Conservation (phyloP, 176 grass and related monocot species). For the Triticum urartu region DNA sequence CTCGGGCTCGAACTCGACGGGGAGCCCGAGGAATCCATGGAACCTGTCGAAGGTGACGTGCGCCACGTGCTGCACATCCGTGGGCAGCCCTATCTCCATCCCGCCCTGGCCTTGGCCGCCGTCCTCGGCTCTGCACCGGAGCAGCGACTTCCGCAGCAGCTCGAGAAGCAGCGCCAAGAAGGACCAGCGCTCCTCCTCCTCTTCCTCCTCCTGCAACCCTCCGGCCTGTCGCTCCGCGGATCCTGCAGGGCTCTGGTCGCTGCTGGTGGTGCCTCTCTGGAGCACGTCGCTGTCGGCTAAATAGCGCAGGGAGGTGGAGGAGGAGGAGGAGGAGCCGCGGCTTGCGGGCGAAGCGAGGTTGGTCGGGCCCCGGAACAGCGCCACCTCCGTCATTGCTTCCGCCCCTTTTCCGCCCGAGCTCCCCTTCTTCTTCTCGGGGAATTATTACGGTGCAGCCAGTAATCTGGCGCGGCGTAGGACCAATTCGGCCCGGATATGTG, state of each 20-base stretch:
- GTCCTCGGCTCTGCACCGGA: constrained; percentile 57
- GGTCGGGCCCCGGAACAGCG: constrained; percentile 45
- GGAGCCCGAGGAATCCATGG: constrained; percentile 93
- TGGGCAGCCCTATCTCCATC: constrained; percentile 95
- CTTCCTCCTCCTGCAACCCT: constrained; percentile 30
- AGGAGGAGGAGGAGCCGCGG: constrained; percentile 27
- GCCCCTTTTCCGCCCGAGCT: constrained; percentile 39
- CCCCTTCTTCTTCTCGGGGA: constrained; percentile 8
- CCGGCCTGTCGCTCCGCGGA: constrained; percentile 8
- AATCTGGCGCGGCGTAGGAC: constrained; percentile 38
- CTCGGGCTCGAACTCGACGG: constrained; percentile 95
- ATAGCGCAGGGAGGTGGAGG: constrained; percentile 35
- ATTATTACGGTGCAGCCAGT: constrained; percentile 1
- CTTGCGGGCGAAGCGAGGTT: constrained; percentile 51
- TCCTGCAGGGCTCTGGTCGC: constrained; percentile 13
- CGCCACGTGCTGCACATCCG: constrained; percentile 84
- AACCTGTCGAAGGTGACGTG: constrained; percentile 97
- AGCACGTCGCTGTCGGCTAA: constrained; percentile 49
- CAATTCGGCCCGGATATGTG: background rate
- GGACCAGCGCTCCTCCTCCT: constrained; percentile 55
- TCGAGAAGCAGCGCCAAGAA: constrained; percentile 78
- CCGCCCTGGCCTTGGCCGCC: constrained; percentile 9
- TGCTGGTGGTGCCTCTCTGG: constrained; percentile 15
- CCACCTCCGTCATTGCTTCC: constrained; percentile 67
- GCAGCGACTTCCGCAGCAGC: constrained; percentile 73